phyloP scores from a whole-genome alignment of 2,329 filamentous ascomycete genomes.

The Zymoseptoria passerinii region DNA sequence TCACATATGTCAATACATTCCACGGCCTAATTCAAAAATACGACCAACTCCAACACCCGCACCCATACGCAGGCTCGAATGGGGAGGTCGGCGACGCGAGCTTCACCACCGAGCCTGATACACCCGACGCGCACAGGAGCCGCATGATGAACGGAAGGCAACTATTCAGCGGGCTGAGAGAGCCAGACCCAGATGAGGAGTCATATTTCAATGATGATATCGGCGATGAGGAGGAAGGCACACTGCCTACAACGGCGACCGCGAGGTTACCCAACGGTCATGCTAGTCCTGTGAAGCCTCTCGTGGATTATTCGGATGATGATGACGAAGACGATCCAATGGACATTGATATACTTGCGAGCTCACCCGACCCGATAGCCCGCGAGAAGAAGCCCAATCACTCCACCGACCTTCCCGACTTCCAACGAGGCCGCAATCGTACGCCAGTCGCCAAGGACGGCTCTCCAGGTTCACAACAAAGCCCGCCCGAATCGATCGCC shows the following conservation, averaged over 20 bases:
- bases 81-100: conserved; percentile 50
- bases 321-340: conserved; percentile 46
- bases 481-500: conserved; percentile 35
- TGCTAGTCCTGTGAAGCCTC: conserved; percentile 56
- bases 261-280: conserved; percentile 46
- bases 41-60: conserved; percentile 60
- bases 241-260: conserved; percentile 28
- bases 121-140: conserved; percentile 34
- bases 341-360: conserved; percentile 45
- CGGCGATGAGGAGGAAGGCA: conserved; percentile 25
- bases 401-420: conserved; percentile 24
- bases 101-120: conserved; percentile 60
- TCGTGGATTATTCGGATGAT: conserved; percentile 90
- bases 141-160: conserved; percentile 46
- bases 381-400: conserved; percentile 25
- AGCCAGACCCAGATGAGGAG: conserved; percentile 77
- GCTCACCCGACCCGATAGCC: conserved; percentile 36
- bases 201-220: conserved; percentile 83
- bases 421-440: conserved; percentile 15
- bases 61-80: conserved; percentile 30
- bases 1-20: conserved; percentile 83
- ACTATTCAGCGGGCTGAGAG: conserved; percentile 61
- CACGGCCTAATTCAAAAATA: conserved; percentile 65
- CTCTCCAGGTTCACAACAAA: conserved; percentile 23
- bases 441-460: conserved; percentile 20